Conservation (phyloP, 2,329 filamentous ascomycete species). For the Hymenoscyphus repandus region DNA sequence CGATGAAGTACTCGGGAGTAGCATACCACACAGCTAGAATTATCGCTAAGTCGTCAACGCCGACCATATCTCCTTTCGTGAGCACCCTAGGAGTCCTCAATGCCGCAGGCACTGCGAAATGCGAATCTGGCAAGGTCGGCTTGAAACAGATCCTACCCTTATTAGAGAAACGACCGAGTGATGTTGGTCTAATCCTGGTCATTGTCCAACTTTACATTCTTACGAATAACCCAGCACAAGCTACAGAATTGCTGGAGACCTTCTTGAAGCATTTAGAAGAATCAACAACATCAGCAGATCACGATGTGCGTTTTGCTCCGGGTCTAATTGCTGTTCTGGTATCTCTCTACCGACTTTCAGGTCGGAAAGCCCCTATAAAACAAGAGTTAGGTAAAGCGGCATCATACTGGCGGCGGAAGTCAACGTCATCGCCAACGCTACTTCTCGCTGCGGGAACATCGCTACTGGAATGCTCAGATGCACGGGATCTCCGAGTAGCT, state of each 20-base stretch:
- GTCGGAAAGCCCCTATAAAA: constrained; percentile 67
- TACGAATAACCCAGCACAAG: constrained; percentile 65
- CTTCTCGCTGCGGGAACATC: constrained; percentile 78
- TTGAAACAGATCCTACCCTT: constrained; percentile 65
- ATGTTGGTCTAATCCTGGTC: constrained; percentile 75
- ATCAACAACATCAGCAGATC: constrained; percentile 48
- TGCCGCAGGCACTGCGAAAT: constrained; percentile 68
- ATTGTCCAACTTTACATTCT: constrained; percentile 76
- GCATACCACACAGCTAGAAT: constrained; percentile 40
- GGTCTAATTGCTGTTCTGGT: constrained; percentile 78
- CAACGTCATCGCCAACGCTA: constrained; percentile 56
- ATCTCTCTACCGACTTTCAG: constrained; percentile 71
- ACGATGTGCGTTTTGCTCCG: constrained; percentile 73
- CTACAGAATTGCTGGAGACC: constrained; percentile 67
- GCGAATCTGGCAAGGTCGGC: constrained; percentile 58
- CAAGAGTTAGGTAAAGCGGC: constrained; percentile 74
- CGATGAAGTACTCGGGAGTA: constrained; percentile 63
- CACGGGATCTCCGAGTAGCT: constrained; percentile 64
- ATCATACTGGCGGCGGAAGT: constrained; percentile 68
- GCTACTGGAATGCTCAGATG: constrained; percentile 68
- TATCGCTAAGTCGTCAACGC: constrained; percentile 40
- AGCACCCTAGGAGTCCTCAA: constrained; percentile 59
- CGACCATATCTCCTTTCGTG: constrained; percentile 44
- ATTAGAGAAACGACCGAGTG: constrained; percentile 68
- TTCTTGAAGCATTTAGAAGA: constrained; percentile 70